phyloP scores from a whole-genome alignment of 768 basidiomycete genomes.

The Leccinum obscurum region DNA sequence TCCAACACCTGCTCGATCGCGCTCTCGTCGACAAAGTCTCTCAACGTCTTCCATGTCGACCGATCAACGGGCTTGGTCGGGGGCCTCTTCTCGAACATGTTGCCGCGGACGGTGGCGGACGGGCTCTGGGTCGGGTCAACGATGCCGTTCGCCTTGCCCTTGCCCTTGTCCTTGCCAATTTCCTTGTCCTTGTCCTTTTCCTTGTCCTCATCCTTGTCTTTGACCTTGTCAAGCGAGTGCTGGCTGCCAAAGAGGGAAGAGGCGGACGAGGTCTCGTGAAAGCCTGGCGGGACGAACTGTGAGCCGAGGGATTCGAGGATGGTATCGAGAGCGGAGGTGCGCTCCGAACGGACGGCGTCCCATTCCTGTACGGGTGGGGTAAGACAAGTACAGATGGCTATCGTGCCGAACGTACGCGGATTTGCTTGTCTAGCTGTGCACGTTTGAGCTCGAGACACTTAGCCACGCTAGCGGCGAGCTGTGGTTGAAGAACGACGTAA shows the following conservation, averaged over 20 bases:
- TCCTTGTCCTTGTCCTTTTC: not conserved
- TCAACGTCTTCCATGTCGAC: conserved; percentile 73
- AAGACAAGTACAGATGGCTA: not conserved
- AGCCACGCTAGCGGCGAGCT: conserved; percentile 74
- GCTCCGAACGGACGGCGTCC: conserved; percentile 63
- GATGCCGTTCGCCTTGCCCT: conserved; percentile 32
- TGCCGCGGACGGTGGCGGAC: conserved; percentile 32
- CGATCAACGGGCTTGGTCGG: conserved; percentile 40
- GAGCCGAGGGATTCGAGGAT: conserved; percentile 71
- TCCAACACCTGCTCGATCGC: conserved; percentile 78
- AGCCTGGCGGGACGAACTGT: conserved; percentile 76
- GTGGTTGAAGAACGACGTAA: not conserved
- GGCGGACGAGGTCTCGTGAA: conserved; percentile 63
- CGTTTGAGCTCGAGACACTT: conserved; percentile 77
- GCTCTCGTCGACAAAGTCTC: conserved; percentile 84
- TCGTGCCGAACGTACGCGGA: conserved; percentile 47
- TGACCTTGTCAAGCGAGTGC: conserved; percentile 44
- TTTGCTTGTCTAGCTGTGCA: conserved; percentile 54
- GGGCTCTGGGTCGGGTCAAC: conserved; percentile 38
- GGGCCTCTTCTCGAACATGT: conserved; percentile 20
- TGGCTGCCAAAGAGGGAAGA: conserved; percentile 84
- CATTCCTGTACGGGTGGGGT: conserved; percentile 55
- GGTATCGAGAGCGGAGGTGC: conserved; percentile 60
- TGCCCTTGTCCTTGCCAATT: not conserved
- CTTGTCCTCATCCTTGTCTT: not conserved